These are phyloP conservation scores for Clavulina sp. DNA, from an alignment of 768 basidiomycete genomes.

Conservation along the genomic window DNA sequence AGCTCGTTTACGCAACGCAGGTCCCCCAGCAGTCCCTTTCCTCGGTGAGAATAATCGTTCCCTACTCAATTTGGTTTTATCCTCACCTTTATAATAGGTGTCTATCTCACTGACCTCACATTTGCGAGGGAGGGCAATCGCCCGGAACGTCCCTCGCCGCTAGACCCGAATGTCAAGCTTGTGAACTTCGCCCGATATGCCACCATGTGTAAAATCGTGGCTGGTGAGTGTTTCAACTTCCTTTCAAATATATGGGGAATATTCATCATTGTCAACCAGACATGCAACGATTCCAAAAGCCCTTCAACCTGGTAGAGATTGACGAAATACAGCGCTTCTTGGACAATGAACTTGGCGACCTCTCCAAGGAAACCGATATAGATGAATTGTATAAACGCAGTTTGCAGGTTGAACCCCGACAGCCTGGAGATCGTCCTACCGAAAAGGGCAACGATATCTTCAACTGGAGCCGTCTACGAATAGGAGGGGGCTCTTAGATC, in stretches of 20 bases:
- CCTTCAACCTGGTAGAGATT: conserved; percentile 75
- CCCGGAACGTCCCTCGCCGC: conserved; percentile 61
- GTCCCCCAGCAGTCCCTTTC: conserved; percentile 88
- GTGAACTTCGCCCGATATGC: conserved; percentile 96
- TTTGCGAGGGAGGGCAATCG: conserved; percentile 95
- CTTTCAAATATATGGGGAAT: not conserved
- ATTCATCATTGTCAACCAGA: conserved; percentile 27
- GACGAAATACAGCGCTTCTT: conserved; percentile 77
- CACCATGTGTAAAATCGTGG: conserved; percentile 70
- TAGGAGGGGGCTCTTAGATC: too few relatives aligned
- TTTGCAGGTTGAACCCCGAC: conserved; percentile 68
- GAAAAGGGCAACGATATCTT: not conserved
- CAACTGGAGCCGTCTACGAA: not conserved
- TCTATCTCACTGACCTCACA: conserved; percentile 82
- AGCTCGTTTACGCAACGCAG: conserved; percentile 65
- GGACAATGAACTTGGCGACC: conserved; percentile 45
- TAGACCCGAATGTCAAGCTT: conserved; percentile 55
- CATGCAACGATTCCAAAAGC: conserved; percentile 81
- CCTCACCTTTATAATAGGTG: conserved; percentile 26
- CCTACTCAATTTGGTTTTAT: not conserved
- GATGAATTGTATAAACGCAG: conserved; percentile 76
- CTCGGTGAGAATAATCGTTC: conserved; percentile 36
- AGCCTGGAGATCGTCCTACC: conserved; percentile 42
- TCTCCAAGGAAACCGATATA: conserved; percentile 42
- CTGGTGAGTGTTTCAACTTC: conserved; percentile 29